Conservation (phyloP, 805 yeast genomes). For the Starmerella powellii region DNA sequence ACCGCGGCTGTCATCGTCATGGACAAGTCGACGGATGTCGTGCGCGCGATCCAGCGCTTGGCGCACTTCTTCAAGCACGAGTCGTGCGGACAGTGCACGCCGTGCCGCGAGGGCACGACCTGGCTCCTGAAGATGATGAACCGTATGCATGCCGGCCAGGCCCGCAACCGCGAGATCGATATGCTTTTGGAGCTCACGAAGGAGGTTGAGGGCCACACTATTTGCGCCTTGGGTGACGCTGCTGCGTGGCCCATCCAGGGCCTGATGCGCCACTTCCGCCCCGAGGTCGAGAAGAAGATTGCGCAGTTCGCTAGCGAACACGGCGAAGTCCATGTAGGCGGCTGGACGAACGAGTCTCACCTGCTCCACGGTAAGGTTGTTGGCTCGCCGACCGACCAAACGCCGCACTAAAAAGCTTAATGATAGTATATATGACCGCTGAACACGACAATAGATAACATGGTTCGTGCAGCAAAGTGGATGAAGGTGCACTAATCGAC, state of each 20-base stretch:
- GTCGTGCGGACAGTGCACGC: constrained; percentile 91
- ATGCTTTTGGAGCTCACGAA: constrained; percentile 73
- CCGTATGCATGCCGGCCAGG: constrained; percentile 68
- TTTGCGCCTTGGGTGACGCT: constrained; percentile 86
- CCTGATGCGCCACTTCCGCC: constrained; percentile 71
- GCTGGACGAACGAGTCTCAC: constrained; percentile 57
- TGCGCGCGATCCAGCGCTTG: constrained; percentile 76
- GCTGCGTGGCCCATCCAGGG: constrained; percentile 94
- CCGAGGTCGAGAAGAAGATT: constrained; percentile 67
- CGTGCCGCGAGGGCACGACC: constrained; percentile 88
- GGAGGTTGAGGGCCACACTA: constrained; percentile 83
- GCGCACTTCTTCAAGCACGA: constrained; percentile 80
- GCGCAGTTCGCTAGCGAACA: constrained; percentile 42
- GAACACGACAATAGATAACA: neutral
- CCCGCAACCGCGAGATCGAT: constrained; percentile 68
- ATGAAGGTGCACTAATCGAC: too few species aligned
- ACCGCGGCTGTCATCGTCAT: constrained; percentile 89
- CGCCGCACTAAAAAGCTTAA: constrained; percentile 14
- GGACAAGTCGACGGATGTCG: constrained; percentile 75
- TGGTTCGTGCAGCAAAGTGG: too few species aligned
- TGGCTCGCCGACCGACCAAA: constrained; percentile 30
- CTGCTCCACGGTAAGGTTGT: constrained; percentile 52
- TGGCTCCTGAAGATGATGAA: constrained; percentile 78
- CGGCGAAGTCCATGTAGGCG: constrained; percentile 52
- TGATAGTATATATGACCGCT: neutral